phyloP scores from a whole-genome alignment of 176 grass and related monocot genomes.

The bread wheat (Triticum aestivum) region IWGSC_CS_RefSeq_v2.1 NC_057803.1:667078982-667079481 shows the following conservation, averaged over 20 bases:
- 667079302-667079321: too few species aligned
- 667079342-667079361: neutral
- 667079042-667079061: neutral
- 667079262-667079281: too few species aligned
- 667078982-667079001: neutral
- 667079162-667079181: neutral
- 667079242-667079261: neutral
- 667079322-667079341: neutral
- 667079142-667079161: neutral
- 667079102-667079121: neutral
- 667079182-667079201: neutral
- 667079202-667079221: neutral
- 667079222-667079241: neutral
- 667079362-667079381: neutral
- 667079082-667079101: neutral
- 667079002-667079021: conserved; percentile 8
- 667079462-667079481: neutral
- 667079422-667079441: neutral
- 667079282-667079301: too few species aligned
- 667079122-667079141: neutral
- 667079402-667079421: too few species aligned
- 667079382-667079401: too few species aligned
- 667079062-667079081: conserved; percentile 4
- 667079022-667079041: neutral
- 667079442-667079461: too few species aligned